These are phyloP conservation scores for Pyrenophora tritici-repentis DNA, from an alignment of 2,329 filamentous ascomycete species.

Conservation along the genomic window DNA sequence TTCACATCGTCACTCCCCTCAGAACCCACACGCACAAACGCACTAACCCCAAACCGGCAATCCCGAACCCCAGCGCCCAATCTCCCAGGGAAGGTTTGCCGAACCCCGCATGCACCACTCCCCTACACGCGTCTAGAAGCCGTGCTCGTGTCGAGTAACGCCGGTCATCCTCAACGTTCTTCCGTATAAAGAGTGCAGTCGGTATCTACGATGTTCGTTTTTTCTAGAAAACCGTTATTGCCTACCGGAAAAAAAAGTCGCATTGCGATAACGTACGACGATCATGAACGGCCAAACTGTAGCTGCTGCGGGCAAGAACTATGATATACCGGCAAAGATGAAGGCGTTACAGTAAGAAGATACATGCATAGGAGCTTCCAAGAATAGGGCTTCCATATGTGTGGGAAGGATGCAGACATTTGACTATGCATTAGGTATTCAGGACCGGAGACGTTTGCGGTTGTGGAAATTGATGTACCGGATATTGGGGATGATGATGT, in stretches of 20 bases:
- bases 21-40: background rate
- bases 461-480: slow-evolving; percentile 26
- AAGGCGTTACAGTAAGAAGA: slow-evolving; percentile 28
- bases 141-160: background rate
- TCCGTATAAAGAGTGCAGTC: slow-evolving; percentile 2
- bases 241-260: no score
- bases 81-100: slow-evolving; percentile 19
- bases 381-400: no score
- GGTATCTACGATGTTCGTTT: no score
- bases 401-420: no score
- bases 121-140: slow-evolving; percentile 13
- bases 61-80: background rate
- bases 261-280: no score
- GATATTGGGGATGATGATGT: slow-evolving; percentile 28
- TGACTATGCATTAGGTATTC: slow-evolving; percentile 24
- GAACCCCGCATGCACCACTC: slow-evolving; percentile 18
- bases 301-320: no score
- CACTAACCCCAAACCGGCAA: slow-evolving; percentile 6
- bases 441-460: slow-evolving; percentile 23
- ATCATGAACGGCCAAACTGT: slow-evolving; percentile 13
- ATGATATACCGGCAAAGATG: slow-evolving; percentile 26
- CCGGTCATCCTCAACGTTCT: no score
- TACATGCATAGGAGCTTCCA: no score
- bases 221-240: no score
- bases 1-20: no score